Percentiles rank a stretch among this genome's conserved stretches.
Evolutionary conservation across 164 flowering plant species (phyloP).

Genomic region (grape (Vitis vinifera)): DNA sequence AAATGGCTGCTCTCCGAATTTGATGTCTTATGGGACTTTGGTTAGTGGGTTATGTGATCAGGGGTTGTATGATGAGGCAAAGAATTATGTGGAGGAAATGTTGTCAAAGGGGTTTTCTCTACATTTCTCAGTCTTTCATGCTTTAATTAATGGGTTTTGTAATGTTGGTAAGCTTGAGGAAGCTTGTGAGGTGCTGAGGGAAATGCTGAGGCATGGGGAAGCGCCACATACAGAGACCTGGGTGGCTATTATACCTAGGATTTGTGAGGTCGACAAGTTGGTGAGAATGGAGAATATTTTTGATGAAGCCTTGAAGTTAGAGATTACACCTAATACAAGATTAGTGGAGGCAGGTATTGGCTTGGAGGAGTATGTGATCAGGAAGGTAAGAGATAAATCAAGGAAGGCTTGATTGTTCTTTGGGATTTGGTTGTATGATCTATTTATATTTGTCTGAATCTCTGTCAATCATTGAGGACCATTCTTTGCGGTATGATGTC

Average conservation of each 20-base stretch:
- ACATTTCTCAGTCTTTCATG: constrained; percentile 71
- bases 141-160: constrained; percentile 63
- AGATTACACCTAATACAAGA: constrained; percentile 45
- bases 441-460: too few relatives aligned
- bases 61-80: constrained; percentile 72
- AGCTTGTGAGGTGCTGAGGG: constrained; percentile 56
- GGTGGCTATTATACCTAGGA: constrained; percentile 51
- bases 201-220: constrained; percentile 54
- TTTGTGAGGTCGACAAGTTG: constrained; percentile 50
- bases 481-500: too few relatives aligned
- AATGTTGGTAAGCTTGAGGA: constrained; percentile 65
- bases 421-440: too few relatives aligned
- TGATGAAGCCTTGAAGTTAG: constrained; percentile 39
- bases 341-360: constrained; percentile 57
- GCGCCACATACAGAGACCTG: constrained; percentile 66
- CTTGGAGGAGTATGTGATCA: constrained; percentile 55
- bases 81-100: constrained; percentile 60
- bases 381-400: constrained; percentile 32
- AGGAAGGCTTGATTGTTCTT: constrained; percentile 19
- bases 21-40: constrained; percentile 77
- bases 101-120: constrained; percentile 61
- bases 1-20: constrained; percentile 80
- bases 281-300: constrained; percentile 22
- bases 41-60: constrained; percentile 72
- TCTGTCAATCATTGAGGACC: too few relatives aligned